A percentile compares a stretch with the other conserved stretches of the same genome.
Evolutionary conservation across 2,329 filamentous ascomycete species (phyloP).

Genomic region (Nectriaceae sp.): DNA sequence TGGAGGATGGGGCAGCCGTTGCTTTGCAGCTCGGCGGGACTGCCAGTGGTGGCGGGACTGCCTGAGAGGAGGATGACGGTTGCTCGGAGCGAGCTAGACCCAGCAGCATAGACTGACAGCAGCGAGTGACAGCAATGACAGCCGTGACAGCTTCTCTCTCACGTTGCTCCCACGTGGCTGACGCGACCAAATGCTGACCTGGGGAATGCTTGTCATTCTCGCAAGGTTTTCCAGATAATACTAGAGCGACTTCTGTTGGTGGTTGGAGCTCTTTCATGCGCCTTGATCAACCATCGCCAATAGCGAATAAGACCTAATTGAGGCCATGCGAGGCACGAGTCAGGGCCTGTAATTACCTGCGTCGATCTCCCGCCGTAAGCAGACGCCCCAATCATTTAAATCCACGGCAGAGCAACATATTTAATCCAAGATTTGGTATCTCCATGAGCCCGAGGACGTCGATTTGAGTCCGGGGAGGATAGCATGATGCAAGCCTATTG

Average conservation of each 20-base stretch:
- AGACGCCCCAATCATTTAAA: background rate
- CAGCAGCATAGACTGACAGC: too few relatives aligned
- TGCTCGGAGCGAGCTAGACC: too few relatives aligned
- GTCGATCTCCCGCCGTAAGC: constrained; percentile 28
- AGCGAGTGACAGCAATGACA: constrained; percentile 8
- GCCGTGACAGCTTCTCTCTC: constrained; percentile 9
- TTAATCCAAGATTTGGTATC: background rate
- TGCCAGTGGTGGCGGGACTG: background rate
- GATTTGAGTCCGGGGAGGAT: background rate
- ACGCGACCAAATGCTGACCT: constrained; percentile 5
- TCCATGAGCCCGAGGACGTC: background rate
- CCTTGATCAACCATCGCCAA: constrained; percentile 10
- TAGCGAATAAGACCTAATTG: background rate
- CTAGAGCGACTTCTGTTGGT: constrained; percentile 12
- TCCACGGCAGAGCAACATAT: background rate
- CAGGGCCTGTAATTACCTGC: constrained; percentile 20
- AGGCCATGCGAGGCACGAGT: constrained; percentile 20
- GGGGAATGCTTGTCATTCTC: background rate
- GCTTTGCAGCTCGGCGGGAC: background rate
- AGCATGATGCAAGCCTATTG: too few relatives aligned
- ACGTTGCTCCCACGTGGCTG: constrained; percentile 29
- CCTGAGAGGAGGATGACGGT: background rate
- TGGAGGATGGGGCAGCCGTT: background rate
- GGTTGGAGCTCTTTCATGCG: constrained; percentile 9
- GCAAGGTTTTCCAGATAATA: constrained; percentile 14